Base-by-base conservation (phyloP, 441 rosid genomes). In the Jatropha podagrica region DNA sequence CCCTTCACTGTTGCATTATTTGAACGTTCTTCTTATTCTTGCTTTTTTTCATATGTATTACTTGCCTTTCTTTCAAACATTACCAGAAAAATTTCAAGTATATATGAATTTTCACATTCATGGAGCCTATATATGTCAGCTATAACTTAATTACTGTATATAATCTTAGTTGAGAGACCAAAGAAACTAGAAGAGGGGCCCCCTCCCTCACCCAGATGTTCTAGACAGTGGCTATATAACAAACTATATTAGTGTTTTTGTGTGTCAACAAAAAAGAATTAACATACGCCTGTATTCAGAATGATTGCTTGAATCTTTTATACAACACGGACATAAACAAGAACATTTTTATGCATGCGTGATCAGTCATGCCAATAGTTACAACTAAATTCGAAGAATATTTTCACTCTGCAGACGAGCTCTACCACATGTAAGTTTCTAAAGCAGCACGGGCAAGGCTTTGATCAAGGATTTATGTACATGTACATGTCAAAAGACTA, bases 401-500 rank as follows among this genome's bases (percentile, higher is more conserved):
- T 38, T 32, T 32, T 32, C 32, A 32, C 32, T 32, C 51, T 20
- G 52, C 38, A 32, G 41, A 8, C 72, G 14, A 69, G 70, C 74
- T 76, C 49, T 63, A 37, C 48, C 61, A 40, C 68, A 62, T n/a
- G 46, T 60, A 60, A 17, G 71, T 62, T 65, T 62, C 69, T 64
- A 65, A 42, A 69, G 46, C 75, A 69, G 52, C 37, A 48, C 62
- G 74, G 14, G 42, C 17, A 74, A 48, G 32, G 81, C 74, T 46
- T 65, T n/a, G 69, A 73, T 70, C 26, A 48, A 32, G 58, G 64
- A 71, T 64, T 73, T 81, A 81, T 79, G 71, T 78, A 83, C 85
- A 85, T 12, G 13, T 5, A 71, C 49, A 62, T 23, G 18, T 41
- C 37, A 42, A 32, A 51, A 18, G n/a, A 11, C 23, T 32, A 40